phyloP scores from a whole-genome alignment of 257 asterid species.

The Scutellaria barbata region DNA sequence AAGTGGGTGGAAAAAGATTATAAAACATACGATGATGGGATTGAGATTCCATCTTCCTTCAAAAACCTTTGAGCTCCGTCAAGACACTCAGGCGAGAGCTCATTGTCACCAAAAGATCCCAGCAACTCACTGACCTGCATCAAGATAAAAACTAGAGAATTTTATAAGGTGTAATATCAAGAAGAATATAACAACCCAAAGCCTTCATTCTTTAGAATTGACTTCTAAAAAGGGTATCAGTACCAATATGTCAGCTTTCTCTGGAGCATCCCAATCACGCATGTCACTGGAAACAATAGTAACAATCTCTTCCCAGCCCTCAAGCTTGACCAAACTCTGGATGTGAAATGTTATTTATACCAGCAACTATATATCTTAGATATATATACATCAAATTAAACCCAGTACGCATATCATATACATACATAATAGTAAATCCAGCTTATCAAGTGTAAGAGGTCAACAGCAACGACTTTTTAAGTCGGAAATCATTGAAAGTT shows the following conservation, averaged over 20 bases:
- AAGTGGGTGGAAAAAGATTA: not conserved
- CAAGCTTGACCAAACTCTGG: slow-evolving; percentile 92
- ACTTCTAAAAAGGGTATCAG: not conserved
- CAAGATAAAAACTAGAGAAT: slow-evolving; percentile 30
- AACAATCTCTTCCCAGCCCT: slow-evolving; percentile 88
- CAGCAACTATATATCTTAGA: slow-evolving; percentile 1
- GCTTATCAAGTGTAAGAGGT: slow-evolving; percentile 10
- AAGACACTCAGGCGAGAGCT: slow-evolving; percentile 98
- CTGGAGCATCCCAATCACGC: slow-evolving; percentile 97
- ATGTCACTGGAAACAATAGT: slow-evolving; percentile 89
- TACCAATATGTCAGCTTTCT: slow-evolving; percentile 98
- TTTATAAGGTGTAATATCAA: slow-evolving; percentile 3
- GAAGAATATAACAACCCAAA: slow-evolving; percentile 10
- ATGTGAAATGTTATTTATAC: slow-evolving; percentile 27
- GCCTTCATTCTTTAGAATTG: slow-evolving; percentile 2
- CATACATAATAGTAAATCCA: slow-evolving; percentile 12
- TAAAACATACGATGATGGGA: slow-evolving; percentile 82
- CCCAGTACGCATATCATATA: slow-evolving; percentile 1
- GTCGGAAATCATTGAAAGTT: not conserved
- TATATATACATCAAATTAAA: slow-evolving; percentile 1
- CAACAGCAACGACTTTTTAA: not conserved
- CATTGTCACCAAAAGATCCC: slow-evolving; percentile 99
- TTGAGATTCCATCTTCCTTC: slow-evolving; percentile 91
- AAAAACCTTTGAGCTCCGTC: slow-evolving; percentile 97
- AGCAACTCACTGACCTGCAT: slow-evolving; percentile 93